Evolutionary conservation across 2,329 filamentous ascomycete genomes (phyloP).

Genomic region (Aspergillus unguis): DNA sequence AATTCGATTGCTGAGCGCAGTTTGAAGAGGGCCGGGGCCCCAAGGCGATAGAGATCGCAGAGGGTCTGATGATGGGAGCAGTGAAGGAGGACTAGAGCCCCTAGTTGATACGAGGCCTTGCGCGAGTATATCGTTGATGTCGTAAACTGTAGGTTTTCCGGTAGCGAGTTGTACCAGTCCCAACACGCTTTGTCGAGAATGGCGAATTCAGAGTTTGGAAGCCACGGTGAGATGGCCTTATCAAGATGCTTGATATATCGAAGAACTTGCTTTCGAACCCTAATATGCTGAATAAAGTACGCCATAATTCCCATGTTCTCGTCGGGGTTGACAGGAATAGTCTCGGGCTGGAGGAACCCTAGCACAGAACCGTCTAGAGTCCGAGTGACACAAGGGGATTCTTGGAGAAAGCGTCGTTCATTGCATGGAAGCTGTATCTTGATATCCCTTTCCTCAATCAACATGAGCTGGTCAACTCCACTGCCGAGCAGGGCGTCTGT

Average conservation of each 20-base stretch:
- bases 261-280: constrained; percentile 7
- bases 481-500: constrained; percentile 12
- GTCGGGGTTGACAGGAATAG: not conserved
- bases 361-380: not conserved
- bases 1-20: constrained; percentile 9
- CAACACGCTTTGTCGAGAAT: constrained; percentile 7
- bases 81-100: constrained; percentile 5
- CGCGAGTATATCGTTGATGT: constrained; percentile 5
- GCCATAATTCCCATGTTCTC: constrained; percentile 11
- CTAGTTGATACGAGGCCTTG: constrained; percentile 8
- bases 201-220: constrained; percentile 9
- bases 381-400: constrained; percentile 3
- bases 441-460: constrained; percentile 7
- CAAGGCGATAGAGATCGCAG: constrained; percentile 8
- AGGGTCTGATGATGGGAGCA: constrained; percentile 10
- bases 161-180: constrained; percentile 5
- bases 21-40: constrained; percentile 8
- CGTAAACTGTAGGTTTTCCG: constrained; percentile 3
- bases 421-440: constrained; percentile 11
- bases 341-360: constrained; percentile 3
- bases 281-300: constrained; percentile 9
- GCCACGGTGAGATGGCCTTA: constrained; percentile 9
- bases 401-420: constrained; percentile 3
- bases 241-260: constrained; percentile 12
- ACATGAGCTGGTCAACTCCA: constrained; percentile 11